Evolutionary conservation across 345 rosid species (phyloP).

Genomic region (Eucalyptus erythrocorys): DNA sequence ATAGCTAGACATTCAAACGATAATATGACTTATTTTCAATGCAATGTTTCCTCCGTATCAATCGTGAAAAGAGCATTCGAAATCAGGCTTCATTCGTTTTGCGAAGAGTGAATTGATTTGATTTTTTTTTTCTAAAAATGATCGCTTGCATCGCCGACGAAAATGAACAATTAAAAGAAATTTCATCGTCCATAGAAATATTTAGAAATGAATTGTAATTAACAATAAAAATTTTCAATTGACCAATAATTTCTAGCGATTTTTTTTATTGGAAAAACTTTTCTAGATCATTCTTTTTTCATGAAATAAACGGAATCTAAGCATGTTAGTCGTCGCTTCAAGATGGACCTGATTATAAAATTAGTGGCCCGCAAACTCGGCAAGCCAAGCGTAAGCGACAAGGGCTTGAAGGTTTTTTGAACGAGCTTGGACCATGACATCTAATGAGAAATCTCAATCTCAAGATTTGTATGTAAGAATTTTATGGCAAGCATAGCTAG

Average conservation of each 20-base stretch:
- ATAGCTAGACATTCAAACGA: neutral
- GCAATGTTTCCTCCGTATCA: accelerated
- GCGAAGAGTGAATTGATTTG: accelerated
- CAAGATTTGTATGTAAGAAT: neutral
- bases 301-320: neutral
- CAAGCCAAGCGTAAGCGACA: neutral
- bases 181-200: accelerated
- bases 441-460: neutral
- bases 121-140: accelerated
- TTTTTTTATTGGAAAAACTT: too few species aligned
- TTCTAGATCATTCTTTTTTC: neutral
- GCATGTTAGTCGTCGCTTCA: accelerated
- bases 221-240: too few species aligned
- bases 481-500: accelerated
- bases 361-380: accelerated
- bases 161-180: too few species aligned
- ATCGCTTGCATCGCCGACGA: accelerated
- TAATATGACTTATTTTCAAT: accelerated
- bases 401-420: neutral
- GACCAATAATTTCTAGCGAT: too few species aligned
- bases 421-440: neutral
- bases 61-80: accelerated
- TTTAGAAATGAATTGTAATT: neutral
- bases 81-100: accelerated
- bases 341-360: accelerated